Conservation (phyloP, 495 filamentous ascomycete genomes). For the Annulohypoxylon stygium region DNA sequence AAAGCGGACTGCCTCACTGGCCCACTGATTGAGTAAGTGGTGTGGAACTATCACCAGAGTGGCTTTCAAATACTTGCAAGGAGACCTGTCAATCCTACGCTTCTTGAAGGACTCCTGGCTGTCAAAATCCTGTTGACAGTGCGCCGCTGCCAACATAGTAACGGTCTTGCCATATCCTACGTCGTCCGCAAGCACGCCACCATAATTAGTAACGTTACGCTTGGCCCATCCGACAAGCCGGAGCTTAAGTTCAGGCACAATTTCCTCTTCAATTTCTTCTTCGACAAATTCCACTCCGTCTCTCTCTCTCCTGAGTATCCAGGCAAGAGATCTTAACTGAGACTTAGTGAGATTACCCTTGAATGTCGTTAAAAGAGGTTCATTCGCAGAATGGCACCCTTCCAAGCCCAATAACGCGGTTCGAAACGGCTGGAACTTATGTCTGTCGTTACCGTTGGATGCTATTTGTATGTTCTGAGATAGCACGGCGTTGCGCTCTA, state of each 20-base stretch:
- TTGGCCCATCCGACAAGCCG: constrained; percentile 71
- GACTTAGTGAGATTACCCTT: constrained; percentile 9
- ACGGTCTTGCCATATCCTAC: constrained; percentile 89
- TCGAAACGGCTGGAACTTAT: constrained; percentile 35
- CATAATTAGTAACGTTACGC: constrained; percentile 63
- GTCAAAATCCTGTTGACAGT: constrained; percentile 58
- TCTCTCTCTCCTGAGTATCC: constrained; percentile 76
- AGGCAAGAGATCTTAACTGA: constrained; percentile 58
- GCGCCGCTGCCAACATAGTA: constrained; percentile 75
- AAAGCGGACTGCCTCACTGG: constrained; percentile 71
- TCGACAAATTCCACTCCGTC: constrained; percentile 66
- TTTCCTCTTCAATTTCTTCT: constrained; percentile 76
- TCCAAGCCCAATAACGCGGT: constrained; percentile 4
- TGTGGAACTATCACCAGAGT: constrained; percentile 77
- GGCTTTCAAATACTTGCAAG: constrained; percentile 63
- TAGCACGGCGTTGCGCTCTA: constrained; percentile 18
- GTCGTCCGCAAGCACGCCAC: constrained; percentile 81
- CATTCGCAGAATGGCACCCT: not conserved
- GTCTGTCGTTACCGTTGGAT: not conserved
- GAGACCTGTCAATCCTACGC: constrained; percentile 17
- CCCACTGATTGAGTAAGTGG: constrained; percentile 77
- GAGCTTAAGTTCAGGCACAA: constrained; percentile 69
- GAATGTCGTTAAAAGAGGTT: not conserved
- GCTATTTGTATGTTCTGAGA: constrained; percentile 27
- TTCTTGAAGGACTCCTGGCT: not conserved